Percentiles rank a stretch among this genome's conserved stretches.
Conservation (phyloP, 495 filamentous ascomycete species). For the Aspergillus indologenus region DNA sequence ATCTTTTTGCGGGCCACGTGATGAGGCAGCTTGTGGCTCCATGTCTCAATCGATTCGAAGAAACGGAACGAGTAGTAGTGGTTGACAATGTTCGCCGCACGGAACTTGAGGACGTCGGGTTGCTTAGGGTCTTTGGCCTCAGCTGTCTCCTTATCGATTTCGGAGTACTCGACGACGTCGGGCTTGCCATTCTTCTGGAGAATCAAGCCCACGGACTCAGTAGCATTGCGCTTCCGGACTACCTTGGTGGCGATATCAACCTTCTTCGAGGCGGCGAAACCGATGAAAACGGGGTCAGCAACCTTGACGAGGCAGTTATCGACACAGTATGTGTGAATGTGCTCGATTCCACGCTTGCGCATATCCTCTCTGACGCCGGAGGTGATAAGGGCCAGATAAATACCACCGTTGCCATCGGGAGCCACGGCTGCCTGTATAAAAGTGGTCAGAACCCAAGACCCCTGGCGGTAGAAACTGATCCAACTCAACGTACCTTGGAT, state of each 20-base stretch:
- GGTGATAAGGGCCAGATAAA: conserved; percentile 87
- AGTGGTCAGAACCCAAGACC: neutral
- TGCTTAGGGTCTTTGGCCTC: conserved; percentile 88
- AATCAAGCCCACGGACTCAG: conserved; percentile 94
- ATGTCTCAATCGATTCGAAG: conserved; percentile 83
- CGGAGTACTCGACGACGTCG: conserved; percentile 98
- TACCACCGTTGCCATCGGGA: conserved; percentile 96
- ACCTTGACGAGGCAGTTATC: conserved; percentile 99
- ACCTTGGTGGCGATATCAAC: conserved; percentile 99
- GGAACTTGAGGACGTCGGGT: conserved; percentile 82
- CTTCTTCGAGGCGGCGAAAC: conserved; percentile 81
- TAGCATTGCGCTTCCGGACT: conserved; percentile 94
- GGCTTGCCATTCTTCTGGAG: conserved; percentile 92
- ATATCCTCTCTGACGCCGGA: conserved; percentile 85
- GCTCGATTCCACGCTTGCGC: conserved; percentile 82
- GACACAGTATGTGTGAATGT: conserved; percentile 96
- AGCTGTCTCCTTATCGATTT: conserved; percentile 83
- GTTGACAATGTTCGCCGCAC: conserved; percentile 99
- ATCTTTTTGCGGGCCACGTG: conserved; percentile 99
- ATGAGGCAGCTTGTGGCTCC: conserved; percentile 82
- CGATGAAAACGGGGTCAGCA: conserved; percentile 92
- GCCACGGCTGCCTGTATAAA: conserved; percentile 73
- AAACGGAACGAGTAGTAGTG: conserved; percentile 98
- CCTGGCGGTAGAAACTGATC: neutral
- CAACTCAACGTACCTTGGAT: conserved; percentile 57